Percentiles rank a stretch among this genome's conserved stretches.
These are phyloP conservation scores for Mrakia gelida DNA, from an alignment of 768 basidiomycete species.

Conservation along the genomic window DNA sequence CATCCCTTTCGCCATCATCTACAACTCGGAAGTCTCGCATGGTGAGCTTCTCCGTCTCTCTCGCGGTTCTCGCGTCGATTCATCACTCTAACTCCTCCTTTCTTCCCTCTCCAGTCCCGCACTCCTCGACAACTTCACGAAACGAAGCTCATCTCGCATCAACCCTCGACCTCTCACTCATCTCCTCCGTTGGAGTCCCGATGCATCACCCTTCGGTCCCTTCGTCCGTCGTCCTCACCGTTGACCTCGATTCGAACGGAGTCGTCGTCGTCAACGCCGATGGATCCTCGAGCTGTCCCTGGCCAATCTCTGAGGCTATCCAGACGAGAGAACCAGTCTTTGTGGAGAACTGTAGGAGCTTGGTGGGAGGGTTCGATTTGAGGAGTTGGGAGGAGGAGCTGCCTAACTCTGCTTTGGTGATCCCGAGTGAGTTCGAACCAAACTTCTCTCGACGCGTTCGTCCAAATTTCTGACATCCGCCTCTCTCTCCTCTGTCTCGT, in stretches of 20 bases:
- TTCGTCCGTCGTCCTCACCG: neutral
- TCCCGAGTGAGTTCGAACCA: constrained; percentile 1
- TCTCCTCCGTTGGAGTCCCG: constrained; percentile 25
- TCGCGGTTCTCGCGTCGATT: neutral
- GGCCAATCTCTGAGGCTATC: constrained; percentile 1
- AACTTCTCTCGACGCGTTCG: neutral
- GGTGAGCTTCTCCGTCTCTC: neutral
- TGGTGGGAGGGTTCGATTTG: constrained; percentile 25
- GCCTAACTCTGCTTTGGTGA: constrained; percentile 21
- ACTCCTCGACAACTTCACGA: too few species aligned
- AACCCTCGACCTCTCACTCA: neutral
- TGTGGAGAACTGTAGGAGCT: constrained; percentile 12
- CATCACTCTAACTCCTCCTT: neutral
- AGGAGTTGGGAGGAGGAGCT: constrained; percentile 13
- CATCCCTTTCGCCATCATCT: constrained; percentile 12
- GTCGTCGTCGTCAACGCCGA: too few species aligned
- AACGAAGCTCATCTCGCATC: too few species aligned
- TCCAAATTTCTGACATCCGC: neutral
- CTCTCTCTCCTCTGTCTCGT: neutral
- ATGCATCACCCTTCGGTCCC: constrained; percentile 19
- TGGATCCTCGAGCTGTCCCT: neutral
- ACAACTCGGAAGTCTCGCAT: neutral
- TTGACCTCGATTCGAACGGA: neutral
- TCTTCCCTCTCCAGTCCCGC: neutral
- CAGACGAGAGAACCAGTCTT: constrained; percentile 2